Evolutionary conservation across 129 eudicot genomes (phyloP).

Genomic region (Escallonia herrerae): DNA sequence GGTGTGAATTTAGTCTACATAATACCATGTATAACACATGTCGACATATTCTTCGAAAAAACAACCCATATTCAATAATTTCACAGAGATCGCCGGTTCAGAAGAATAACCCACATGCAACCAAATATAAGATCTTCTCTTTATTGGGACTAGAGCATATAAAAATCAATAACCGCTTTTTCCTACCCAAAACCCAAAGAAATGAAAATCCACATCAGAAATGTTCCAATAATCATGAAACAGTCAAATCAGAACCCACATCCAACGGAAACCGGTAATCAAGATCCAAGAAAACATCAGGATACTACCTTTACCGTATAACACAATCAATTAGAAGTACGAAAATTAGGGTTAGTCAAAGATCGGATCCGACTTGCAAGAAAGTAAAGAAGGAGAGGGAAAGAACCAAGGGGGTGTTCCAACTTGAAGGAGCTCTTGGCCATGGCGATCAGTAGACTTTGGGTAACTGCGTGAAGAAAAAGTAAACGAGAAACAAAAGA

Average conservation of each 20-base stretch:
- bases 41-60: too few relatives aligned
- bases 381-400: neutral
- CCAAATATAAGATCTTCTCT: too few relatives aligned
- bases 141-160: too few relatives aligned
- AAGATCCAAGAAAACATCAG: neutral
- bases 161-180: too few relatives aligned
- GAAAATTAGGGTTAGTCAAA: neutral
- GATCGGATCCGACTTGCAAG: neutral
- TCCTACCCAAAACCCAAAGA: neutral
- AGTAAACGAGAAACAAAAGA: neutral
- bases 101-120: too few relatives aligned
- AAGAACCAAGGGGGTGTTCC: constrained; percentile 77
- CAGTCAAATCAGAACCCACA: neutral
- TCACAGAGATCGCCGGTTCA: too few relatives aligned
- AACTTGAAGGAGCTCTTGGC: constrained; percentile 79
- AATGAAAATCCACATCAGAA: neutral
- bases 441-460: constrained; percentile 35
- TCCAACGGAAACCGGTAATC: neutral
- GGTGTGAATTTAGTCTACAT: too few relatives aligned
- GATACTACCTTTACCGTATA: too few relatives aligned
- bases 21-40: too few relatives aligned
- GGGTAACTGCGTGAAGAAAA: neutral
- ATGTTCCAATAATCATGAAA: neutral
- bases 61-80: too few relatives aligned
- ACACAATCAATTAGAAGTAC: neutral